Evolutionary conservation across 179 eudicot species (phyloP).

Genomic region (Silene vulgaris): DNA sequence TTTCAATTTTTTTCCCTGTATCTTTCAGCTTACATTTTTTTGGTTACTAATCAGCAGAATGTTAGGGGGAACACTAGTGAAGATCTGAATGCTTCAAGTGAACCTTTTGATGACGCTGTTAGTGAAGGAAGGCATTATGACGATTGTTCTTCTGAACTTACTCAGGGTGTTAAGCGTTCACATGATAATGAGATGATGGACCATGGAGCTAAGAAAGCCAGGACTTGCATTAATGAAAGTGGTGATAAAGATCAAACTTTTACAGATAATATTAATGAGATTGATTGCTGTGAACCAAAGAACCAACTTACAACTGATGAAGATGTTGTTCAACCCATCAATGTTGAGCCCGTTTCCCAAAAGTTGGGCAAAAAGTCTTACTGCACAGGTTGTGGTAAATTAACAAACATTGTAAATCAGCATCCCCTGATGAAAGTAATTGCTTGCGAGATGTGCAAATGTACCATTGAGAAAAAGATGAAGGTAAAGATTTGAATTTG

Average conservation of each 20-base stretch:
- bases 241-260: slow-evolving; percentile 33
- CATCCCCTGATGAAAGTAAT: slow-evolving; percentile 72
- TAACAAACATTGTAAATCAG: slow-evolving; percentile 36
- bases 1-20: background rate
- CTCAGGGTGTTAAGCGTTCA: slow-evolving; percentile 45
- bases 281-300: slow-evolving; percentile 14
- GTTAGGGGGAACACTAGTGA: slow-evolving; percentile 25
- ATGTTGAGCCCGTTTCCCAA: slow-evolving; percentile 8
- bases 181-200: slow-evolving; percentile 38
- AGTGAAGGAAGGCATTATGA: slow-evolving; percentile 20
- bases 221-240: slow-evolving; percentile 29
- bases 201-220: slow-evolving; percentile 40
- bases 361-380: slow-evolving; percentile 27
- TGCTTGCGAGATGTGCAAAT: slow-evolving; percentile 61
- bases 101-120: slow-evolving; percentile 21
- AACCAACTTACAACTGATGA: slow-evolving; percentile 25
- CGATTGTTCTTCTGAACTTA: slow-evolving; percentile 30
- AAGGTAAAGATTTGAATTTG: slow-evolving; percentile 19
- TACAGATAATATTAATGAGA: slow-evolving; percentile 22
- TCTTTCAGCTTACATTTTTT: background rate
- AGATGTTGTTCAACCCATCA: slow-evolving; percentile 25
- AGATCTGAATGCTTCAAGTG: slow-evolving; percentile 26
- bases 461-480: slow-evolving; percentile 37
- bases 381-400: slow-evolving; percentile 65
- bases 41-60: slow-evolving; percentile 33